Evolutionary conservation across 805 yeast genomes (phyloP), one percentile per base, ranked within the genome.

Genomic region (Millerozyma acaciae): DNA sequence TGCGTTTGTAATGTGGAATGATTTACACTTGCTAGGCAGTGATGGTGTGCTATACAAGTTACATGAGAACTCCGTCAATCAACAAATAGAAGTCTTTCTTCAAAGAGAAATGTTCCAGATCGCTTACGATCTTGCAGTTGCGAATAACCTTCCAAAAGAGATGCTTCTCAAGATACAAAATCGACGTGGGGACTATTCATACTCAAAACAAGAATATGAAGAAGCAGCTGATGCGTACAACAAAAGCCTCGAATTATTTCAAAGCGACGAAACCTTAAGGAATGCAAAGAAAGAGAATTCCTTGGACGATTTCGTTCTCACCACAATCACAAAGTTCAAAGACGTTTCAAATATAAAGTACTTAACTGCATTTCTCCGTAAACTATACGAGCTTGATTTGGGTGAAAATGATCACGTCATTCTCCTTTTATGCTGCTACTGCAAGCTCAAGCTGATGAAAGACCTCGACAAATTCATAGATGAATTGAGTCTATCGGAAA

Each of bases 391-490:
- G 6, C 55, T 67, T 26, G 69, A 72, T 2, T 44, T 70, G 9
- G 80, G 95, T 0, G 74, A 75, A n/a, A 68, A 76, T 19, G 94
- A 88, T 50, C 97, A 90, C 54, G 71, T 87, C 5, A 88, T 96
- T 0, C 57, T 90, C 16, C 63, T 89, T 25, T 57, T 89, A 16
- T 82, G 90, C 39, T 78, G 90, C 31, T 79, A 82, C 48, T 84
- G 95, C 39, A 87, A 88, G 49, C 58, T 86, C 45, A 84, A 81
- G 39, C 71, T 71, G 39, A 69, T 67, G 3, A 73, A 69, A 1
- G 79, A 79, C 29, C 62, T 90, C 17, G 68, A 69, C 23, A 44
- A 53, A 4, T 87, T 85, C 46, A 68, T 86, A 16, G 60, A 68
- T 3, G 49, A 53, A 2, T 47, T 74, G 20, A 57, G 61, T 28